Base-by-base conservation (phyloP, 805 yeast species). In the Metschnikowia anglica region DNA sequence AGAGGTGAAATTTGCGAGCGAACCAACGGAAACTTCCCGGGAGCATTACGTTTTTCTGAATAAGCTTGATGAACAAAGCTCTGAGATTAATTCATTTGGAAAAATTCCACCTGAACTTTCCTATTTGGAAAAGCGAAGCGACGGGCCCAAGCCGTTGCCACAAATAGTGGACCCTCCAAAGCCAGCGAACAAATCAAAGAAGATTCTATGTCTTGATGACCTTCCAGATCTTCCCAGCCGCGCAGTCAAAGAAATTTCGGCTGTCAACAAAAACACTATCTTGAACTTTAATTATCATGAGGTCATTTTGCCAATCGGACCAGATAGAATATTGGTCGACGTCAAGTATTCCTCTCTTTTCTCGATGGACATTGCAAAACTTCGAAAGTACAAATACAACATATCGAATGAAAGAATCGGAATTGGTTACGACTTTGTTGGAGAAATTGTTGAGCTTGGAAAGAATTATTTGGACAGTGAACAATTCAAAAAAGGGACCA, bases 401-500 rank as follows among this genome's bases (percentile, higher is more conserved):
- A 61, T 78, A 39, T 73, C 77, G 28, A 76, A 79, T 30, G 77
- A 74, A 44, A 74, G 79, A 50, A 56, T 70, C 7, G 89, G 90
- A 6, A 59, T 83, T 21, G 93, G 93, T 1, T 76, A 84, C 52
- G 90, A 83, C 49, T 85, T 76, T 59, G 66, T 80, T 18, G 95
- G 95, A 17, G 63, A 64, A 4, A 65, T 85, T 21, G 68, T 70
- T 3, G 72, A 73, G 21, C 78, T 81, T 16, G 91, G 91, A 7
- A 55, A 60, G 10, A 64, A 66, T n/a, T 53, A 68, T 25, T 56
- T 54, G 16, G 48, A 47, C 4, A 45, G 48, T 19, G 53, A 37
- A 16, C 44, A 45, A 11, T 81, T 58, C 53, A 61, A 60, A 7
- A 76, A 66, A 18, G 91, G 90, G 28, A 85, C 80, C 51, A 72